Evolutionary conservation across 257 asterid species (phyloP).

Genomic region (Rehmannia glutinosa): DNA sequence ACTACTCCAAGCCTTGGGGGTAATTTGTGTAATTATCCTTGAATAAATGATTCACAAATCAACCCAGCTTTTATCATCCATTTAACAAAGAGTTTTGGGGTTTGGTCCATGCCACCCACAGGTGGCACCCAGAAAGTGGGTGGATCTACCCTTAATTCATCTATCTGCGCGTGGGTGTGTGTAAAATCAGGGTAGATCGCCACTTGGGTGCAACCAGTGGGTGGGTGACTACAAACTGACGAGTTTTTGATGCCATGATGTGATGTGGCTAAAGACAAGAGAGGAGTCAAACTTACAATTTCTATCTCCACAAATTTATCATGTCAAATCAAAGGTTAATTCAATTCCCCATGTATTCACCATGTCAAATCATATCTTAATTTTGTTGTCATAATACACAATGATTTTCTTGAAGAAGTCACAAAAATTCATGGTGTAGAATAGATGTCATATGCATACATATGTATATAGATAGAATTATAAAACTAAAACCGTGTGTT

Average conservation of each 20-base stretch:
- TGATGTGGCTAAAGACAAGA: not conserved
- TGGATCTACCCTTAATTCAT: too few relatives aligned
- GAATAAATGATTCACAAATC: not conserved
- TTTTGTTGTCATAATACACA: not conserved
- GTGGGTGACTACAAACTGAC: too few relatives aligned
- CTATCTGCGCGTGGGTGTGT: too few relatives aligned
- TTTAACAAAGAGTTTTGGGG: not conserved
- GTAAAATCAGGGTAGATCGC: too few relatives aligned
- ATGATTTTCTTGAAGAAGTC: slow-evolving; percentile 9
- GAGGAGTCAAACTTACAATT: too few relatives aligned
- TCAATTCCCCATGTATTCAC: too few relatives aligned
- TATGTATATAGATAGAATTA: not conserved
- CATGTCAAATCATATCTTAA: not conserved
- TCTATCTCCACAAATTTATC: not conserved
- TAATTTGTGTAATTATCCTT: too few relatives aligned
- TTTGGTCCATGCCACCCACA: too few relatives aligned
- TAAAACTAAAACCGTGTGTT: slow-evolving; percentile 7
- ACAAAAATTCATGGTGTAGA: not conserved
- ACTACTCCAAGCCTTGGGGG: too few relatives aligned
- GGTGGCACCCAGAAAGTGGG: too few relatives aligned
- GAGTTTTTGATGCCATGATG: not conserved
- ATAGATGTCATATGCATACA: not conserved
- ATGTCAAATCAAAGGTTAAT: slow-evolving; percentile 1
- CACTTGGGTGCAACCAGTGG: too few relatives aligned
- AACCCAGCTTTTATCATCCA: not conserved